Evolutionary conservation across 805 yeast genomes (phyloP).

Genomic region (Priceomyces carsonii): DNA sequence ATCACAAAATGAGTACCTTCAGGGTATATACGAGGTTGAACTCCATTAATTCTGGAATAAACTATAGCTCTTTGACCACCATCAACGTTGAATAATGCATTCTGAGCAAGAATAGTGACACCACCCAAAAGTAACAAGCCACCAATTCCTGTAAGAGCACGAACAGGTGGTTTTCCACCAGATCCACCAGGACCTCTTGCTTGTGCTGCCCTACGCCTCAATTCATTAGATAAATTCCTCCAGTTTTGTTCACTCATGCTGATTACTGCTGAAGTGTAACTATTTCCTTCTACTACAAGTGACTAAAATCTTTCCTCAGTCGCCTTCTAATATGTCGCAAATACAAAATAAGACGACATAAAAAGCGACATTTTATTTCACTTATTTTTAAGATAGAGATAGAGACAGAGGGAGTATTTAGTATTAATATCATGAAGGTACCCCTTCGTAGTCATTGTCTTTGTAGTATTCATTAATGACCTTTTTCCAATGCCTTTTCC

Average conservation of each 20-base stretch:
- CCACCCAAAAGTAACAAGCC: constrained; percentile 44
- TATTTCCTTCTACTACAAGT: too few species aligned
- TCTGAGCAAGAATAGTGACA: constrained; percentile 39
- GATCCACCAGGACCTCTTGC: constrained; percentile 22
- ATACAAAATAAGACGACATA: neutral
- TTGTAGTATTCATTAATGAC: constrained; percentile 54
- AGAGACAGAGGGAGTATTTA: neutral
- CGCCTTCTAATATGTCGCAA: constrained; percentile 6
- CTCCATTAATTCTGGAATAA: constrained; percentile 85
- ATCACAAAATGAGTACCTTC: constrained; percentile 95
- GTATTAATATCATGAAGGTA: constrained; percentile 56
- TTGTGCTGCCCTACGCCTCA: constrained; percentile 39
- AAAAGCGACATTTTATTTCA: constrained; percentile 2
- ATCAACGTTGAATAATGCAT: constrained; percentile 66
- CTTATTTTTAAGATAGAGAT: neutral
- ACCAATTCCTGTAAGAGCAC: constrained; percentile 43
- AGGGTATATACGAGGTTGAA: constrained; percentile 74
- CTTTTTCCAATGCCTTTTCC: constrained; percentile 64
- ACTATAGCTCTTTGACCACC: constrained; percentile 99
- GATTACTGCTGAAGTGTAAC: too few species aligned
- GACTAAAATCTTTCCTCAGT: too few species aligned
- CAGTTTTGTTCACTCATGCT: constrained; percentile 45
- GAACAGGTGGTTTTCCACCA: constrained; percentile 36
- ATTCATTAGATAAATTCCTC: constrained; percentile 42
- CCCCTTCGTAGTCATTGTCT: constrained; percentile 78